Conservation (phyloP, 2,329 filamentous ascomycete genomes). For the Lasiodiplodia citricola region DNA sequence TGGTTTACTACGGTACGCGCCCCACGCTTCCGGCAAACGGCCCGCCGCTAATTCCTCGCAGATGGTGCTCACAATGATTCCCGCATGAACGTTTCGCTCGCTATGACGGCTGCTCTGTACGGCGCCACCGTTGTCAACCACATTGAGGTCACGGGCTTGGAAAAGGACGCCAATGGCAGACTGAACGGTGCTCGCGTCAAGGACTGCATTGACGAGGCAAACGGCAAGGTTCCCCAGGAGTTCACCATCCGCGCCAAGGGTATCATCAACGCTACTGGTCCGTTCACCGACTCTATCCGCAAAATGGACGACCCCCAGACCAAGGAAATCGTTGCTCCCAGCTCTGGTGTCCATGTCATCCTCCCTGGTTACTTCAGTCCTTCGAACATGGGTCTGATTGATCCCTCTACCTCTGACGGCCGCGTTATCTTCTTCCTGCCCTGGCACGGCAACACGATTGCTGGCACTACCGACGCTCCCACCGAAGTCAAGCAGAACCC, state of each 20-base stretch:
- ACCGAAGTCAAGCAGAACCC: conserved; percentile 75
- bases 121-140: conserved; percentile 84
- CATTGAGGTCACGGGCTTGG: conserved; percentile 76
- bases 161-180: conserved; percentile 74
- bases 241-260: conserved; percentile 79
- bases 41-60: conserved; percentile 39
- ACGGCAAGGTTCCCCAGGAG: conserved; percentile 66
- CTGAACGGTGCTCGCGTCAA: conserved; percentile 76
- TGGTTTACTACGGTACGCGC: conserved; percentile 78
- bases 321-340: conserved; percentile 82
- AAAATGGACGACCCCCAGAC: conserved; percentile 78
- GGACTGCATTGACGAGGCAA: conserved; percentile 70
- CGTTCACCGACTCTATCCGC: conserved; percentile 83
- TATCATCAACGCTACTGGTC: conserved; percentile 86
- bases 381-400: conserved; percentile 84
- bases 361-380: conserved; percentile 87
- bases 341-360: conserved; percentile 84
- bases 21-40: not conserved
- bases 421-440: conserved; percentile 92
- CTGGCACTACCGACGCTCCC: conserved; percentile 83
- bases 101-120: conserved; percentile 87
- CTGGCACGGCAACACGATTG: conserved; percentile 92
- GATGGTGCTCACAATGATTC: conserved; percentile 93
- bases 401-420: conserved; percentile 84
- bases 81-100: conserved; percentile 87